Conservation (phyloP, 257 asterid species). For the Agastache rugosa region DNA sequence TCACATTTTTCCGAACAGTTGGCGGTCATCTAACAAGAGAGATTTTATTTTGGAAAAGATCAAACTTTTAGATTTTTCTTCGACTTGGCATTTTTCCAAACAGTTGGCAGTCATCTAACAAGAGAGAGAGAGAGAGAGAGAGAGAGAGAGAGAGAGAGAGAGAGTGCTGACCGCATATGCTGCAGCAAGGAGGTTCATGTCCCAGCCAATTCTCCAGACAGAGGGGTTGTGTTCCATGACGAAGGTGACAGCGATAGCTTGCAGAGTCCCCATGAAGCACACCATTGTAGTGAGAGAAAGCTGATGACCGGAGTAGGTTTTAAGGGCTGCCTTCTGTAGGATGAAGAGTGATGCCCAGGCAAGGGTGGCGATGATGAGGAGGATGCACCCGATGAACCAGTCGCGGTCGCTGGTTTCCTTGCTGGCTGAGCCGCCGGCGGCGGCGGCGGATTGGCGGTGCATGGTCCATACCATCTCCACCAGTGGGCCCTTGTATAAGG, state of each 20-base stretch:
- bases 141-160: not conserved
- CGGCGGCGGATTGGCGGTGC: constrained; percentile 37
- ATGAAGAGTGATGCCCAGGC: constrained; percentile 90
- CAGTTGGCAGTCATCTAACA: too few relatives aligned
- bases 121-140: not conserved
- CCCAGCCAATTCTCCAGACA: constrained; percentile 80
- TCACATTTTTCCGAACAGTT: too few relatives aligned
- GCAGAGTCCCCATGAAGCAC: constrained; percentile 79
- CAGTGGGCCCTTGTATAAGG: constrained; percentile 78
- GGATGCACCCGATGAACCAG: constrained; percentile 82
- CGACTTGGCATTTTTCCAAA: too few relatives aligned
- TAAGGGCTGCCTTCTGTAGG: constrained; percentile 60
- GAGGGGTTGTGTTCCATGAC: constrained; percentile 66
- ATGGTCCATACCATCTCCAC: constrained; percentile 70
- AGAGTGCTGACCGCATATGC: constrained; percentile 71
- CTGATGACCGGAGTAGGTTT: constrained; percentile 62
- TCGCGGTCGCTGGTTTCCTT: constrained; percentile 57
- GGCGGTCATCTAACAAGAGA: too few relatives aligned
- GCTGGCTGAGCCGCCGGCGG: constrained; percentile 27
- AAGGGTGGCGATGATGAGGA: constrained; percentile 75
- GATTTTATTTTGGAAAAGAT: too few relatives aligned
- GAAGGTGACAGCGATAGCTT: constrained; percentile 78
- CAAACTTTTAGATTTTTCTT: too few relatives aligned
- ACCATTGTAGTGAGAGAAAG: constrained; percentile 70
- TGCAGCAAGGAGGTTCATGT: constrained; percentile 83